Conservation (phyloP, 2,329 filamentous ascomycete genomes). For the Tolypocladium ovalisporum region DNA sequence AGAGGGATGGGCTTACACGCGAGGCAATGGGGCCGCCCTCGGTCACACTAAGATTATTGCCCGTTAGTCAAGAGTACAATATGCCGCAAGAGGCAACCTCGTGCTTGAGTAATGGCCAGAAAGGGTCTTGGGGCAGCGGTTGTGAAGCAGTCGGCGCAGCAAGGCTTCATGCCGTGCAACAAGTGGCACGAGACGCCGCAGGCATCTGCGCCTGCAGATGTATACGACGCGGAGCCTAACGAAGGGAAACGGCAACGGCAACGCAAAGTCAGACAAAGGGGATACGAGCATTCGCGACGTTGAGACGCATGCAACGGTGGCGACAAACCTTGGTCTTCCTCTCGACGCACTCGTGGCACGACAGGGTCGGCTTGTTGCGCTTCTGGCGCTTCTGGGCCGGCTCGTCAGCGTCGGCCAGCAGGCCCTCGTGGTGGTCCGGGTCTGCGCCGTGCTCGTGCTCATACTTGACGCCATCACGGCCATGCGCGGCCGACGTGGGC, state of each 20-base stretch:
- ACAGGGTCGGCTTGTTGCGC: slow-evolving; percentile 73
- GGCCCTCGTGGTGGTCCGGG: not conserved
- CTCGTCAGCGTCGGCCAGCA: slow-evolving; percentile 16
- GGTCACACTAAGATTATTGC: slow-evolving; percentile 49
- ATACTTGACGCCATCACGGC: not conserved
- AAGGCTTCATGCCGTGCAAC: not conserved
- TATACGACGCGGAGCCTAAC: too few relatives aligned
- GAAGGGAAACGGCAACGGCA: too few relatives aligned
- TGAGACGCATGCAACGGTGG: not conserved
- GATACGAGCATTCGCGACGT: too few relatives aligned
- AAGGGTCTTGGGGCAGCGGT: not conserved
- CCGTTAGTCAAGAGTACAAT: not conserved
- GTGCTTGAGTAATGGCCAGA: not conserved
- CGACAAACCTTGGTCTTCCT: slow-evolving; percentile 64
- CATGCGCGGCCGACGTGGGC: not conserved
- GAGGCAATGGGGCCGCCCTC: slow-evolving; percentile 57
- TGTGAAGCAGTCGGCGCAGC: not conserved
- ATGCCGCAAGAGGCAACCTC: not conserved
- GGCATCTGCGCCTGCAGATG: not conserved
- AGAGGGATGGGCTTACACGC: slow-evolving; percentile 38
- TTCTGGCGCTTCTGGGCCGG: slow-evolving; percentile 64
- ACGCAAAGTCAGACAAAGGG: not conserved
- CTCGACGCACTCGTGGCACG: slow-evolving; percentile 71
- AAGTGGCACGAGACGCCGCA: not conserved
- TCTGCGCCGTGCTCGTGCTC: not conserved